Evolutionary conservation across 306 rosid species (phyloP), one percentile per base, ranked within the genome.

Genomic region (Corylus americana): DNA sequence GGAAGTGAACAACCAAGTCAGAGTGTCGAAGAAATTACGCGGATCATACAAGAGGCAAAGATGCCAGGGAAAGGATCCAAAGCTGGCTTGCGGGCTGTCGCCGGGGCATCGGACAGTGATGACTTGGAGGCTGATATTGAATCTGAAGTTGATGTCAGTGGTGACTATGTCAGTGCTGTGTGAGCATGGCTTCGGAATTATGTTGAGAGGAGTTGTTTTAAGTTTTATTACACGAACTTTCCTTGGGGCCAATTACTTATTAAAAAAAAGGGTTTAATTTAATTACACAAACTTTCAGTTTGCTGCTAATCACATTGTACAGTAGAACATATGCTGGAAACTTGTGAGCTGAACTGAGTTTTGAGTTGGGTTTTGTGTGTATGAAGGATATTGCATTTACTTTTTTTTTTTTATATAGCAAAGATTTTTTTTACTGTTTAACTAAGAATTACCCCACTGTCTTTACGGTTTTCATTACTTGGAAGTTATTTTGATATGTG

Each of bases 1-100:
- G 51, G 82, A 27, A 80, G 62, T 17, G 87, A 88, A 42, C 82
- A 82, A 61, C 86, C 78, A 13, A 85, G 74, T 5, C 99, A 89
- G 77, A 93, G 88, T 76, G 85, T 90, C 5, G 96, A 91, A 83
- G 94, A 96, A 75, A 78, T 93, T 47, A 86, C 77, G 90, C 44
- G 76, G 71, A 89, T 96, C 44, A 75, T 93, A 45, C 78, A 80
- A 70, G 97, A 90, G 79, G 99, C 98, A 76, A 87, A 70, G 77
- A 83, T 39, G 20, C 87, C 87, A 5, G 98, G 91, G 29, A 84
- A 77, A 73, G 85, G 85, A 20, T 81, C 89, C 74, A 87, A 88
- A 62, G 58, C 72, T 68, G 85, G 84, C 25, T 87, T 86, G 5
- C 84, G 81, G 79, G 73, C 82, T 61, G 78, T 58, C 12, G 84